A percentile compares a stretch with the other conserved stretches of the same genome.
Conservation (phyloP, 2,329 filamentous ascomycete genomes). For the Allantophomopsis lycopodina region DNA sequence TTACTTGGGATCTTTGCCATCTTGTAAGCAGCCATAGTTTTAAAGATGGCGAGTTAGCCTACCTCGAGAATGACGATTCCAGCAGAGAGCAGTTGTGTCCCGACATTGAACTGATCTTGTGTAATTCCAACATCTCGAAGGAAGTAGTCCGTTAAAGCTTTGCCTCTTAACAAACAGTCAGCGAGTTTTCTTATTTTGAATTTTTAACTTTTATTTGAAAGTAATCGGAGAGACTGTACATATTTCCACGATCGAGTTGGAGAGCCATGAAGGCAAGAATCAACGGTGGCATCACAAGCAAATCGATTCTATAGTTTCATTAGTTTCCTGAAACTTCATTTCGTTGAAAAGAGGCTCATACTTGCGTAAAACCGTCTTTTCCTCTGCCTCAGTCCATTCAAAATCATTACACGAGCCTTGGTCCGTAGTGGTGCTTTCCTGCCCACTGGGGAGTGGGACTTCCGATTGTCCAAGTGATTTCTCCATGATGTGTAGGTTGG, state of each 20-base stretch:
- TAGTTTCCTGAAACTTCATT: conserved; percentile 4
- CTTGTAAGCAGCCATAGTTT: not conserved
- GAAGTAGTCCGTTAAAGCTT: conserved; percentile 16
- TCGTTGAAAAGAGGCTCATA: conserved; percentile 1
- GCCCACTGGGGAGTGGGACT: too few relatives aligned
- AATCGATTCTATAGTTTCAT: conserved; percentile 8
- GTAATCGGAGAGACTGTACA: conserved; percentile 3
- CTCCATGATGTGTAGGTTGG: too few relatives aligned
- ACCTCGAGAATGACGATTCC: conserved; percentile 16
- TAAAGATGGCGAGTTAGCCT: not conserved
- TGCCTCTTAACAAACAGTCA: conserved; percentile 3
- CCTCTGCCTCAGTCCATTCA: conserved; percentile 17
- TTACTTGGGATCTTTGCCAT: conserved; percentile 12
- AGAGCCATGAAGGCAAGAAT: conserved; percentile 18
- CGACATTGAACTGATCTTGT: conserved; percentile 15
- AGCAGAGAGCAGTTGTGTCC: conserved; percentile 11
- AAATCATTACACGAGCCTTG: conserved; percentile 1
- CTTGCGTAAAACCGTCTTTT: conserved; percentile 18
- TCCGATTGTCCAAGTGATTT: too few relatives aligned
- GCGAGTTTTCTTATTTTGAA: too few relatives aligned
- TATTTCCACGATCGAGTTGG: conserved; percentile 17
- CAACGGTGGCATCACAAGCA: conserved; percentile 19
- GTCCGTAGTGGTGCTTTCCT: too few relatives aligned
- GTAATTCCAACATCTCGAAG: conserved; percentile 12
- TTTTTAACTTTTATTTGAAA: too few relatives aligned